These are phyloP conservation scores for Ceratocystis alfenasii DNA, from an alignment of 2,329 filamentous ascomycete genomes.

Conservation along the genomic window DNA sequence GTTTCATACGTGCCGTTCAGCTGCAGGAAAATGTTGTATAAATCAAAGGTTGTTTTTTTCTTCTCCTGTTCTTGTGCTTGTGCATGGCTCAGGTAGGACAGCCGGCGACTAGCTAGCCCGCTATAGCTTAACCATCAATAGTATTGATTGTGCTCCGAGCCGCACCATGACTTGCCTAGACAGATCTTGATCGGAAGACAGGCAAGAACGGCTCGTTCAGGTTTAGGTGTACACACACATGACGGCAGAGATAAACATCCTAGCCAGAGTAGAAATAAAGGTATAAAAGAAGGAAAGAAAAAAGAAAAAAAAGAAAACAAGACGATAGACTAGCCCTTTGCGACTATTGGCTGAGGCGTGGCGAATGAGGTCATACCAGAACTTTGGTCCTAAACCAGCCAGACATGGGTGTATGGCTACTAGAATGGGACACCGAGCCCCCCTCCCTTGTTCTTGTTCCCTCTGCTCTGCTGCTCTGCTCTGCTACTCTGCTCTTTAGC, in stretches of 20 bases:
- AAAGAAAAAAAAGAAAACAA: background rate
- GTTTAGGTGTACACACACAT: background rate
- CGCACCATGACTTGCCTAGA: background rate
- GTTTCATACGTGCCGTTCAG: background rate
- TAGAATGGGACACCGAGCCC: background rate
- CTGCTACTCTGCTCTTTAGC: background rate
- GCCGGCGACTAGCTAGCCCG: too few relatives aligned
- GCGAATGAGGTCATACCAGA: background rate
- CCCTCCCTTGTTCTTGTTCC: background rate
- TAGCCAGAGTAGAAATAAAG: background rate
- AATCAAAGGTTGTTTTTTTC: background rate
- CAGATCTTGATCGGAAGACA: background rate
- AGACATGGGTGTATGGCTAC: background rate
- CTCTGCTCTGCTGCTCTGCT: too few relatives aligned
- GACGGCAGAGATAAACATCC: background rate
- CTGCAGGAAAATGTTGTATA: background rate
- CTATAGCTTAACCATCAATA: background rate
- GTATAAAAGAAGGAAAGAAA: background rate
- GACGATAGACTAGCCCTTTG: background rate
- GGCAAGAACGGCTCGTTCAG: background rate
- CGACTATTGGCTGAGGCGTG: background rate
- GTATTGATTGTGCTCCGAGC: background rate
- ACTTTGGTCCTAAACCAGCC: background rate
- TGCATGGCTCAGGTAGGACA: background rate
- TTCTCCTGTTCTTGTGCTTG: background rate